phyloP scores from a whole-genome alignment of 306 rosid species.

The Hylodesmum podocarpum region DNA sequence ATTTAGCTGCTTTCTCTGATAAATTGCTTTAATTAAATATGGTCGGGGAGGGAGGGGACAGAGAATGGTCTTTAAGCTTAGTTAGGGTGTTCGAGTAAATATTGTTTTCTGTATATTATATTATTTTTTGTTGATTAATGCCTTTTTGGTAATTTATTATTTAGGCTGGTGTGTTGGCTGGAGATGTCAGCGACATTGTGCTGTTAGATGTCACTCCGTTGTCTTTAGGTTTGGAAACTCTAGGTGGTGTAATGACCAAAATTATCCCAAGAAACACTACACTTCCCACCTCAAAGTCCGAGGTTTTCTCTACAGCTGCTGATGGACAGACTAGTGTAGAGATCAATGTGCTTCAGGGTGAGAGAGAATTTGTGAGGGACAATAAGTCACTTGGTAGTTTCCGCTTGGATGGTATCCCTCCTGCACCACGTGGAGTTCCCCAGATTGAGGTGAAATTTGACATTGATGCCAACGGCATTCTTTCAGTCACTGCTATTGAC shows the following conservation, averaged over 20 bases:
- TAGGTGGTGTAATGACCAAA: constrained; percentile 96
- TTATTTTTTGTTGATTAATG: background rate
- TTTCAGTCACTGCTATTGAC: constrained; percentile 83
- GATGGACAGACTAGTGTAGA: constrained; percentile 97
- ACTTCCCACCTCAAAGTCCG: constrained; percentile 93
- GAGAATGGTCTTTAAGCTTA: background rate
- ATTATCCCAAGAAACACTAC: constrained; percentile 96
- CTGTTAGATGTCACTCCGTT: constrained; percentile 83
- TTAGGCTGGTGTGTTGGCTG: constrained; percentile 92
- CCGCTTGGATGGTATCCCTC: constrained; percentile 94
- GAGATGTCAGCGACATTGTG: constrained; percentile 91
- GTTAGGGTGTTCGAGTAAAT: background rate
- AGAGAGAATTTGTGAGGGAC: constrained; percentile 93
- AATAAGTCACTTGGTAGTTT: constrained; percentile 97
- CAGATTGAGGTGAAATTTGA: constrained; percentile 98
- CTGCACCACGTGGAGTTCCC: constrained; percentile 96
- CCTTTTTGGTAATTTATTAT: background rate
- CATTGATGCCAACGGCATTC: constrained; percentile 92
- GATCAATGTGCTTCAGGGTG: constrained; percentile 93
- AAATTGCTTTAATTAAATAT: background rate
- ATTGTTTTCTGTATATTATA: background rate
- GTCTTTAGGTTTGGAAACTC: constrained; percentile 85
- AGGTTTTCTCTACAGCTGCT: constrained; percentile 95
- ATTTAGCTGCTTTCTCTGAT: background rate
- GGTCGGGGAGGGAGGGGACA: background rate